phyloP scores from a whole-genome alignment of 225 moss, liverwort and hornwort genomes.

The Straminergon stramineum region DNA sequence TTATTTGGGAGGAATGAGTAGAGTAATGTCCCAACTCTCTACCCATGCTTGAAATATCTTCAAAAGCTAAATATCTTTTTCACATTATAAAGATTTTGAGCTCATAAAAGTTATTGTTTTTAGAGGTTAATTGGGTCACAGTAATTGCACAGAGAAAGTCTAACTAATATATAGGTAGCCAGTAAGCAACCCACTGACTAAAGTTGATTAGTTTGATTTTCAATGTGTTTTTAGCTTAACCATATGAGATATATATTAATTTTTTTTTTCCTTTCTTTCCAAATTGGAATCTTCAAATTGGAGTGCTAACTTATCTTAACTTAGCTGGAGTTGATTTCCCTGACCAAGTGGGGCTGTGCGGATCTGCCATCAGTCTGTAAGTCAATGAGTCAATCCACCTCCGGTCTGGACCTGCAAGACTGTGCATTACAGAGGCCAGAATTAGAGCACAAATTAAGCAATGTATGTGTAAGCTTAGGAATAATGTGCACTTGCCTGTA shows the following conservation, averaged over 20 bases:
- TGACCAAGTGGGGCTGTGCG: background rate
- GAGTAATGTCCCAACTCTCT: too few relatives aligned
- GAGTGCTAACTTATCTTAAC: background rate
- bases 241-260: fast-evolving
- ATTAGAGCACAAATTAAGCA: slow-evolving; percentile 4
- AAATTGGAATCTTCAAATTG: background rate
- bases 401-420: background rate
- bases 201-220: background rate
- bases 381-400: background rate
- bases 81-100: background rate
- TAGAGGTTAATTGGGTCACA: too few relatives aligned
- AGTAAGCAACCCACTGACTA: background rate
- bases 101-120: fast-evolving
- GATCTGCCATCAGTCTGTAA: background rate
- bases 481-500: background rate
- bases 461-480: background rate
- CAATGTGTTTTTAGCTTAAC: background rate
- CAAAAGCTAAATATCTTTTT: background rate
- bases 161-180: too few relatives aligned
- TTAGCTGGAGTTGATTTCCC: background rate
- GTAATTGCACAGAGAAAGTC: background rate
- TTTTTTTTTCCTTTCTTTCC: background rate
- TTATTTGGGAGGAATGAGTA: background rate
- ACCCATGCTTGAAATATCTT: background rate
- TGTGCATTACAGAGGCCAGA: background rate